Conservation (phyloP, 2,329 filamentous ascomycete species). For the Clarireedia sp. region DNA sequence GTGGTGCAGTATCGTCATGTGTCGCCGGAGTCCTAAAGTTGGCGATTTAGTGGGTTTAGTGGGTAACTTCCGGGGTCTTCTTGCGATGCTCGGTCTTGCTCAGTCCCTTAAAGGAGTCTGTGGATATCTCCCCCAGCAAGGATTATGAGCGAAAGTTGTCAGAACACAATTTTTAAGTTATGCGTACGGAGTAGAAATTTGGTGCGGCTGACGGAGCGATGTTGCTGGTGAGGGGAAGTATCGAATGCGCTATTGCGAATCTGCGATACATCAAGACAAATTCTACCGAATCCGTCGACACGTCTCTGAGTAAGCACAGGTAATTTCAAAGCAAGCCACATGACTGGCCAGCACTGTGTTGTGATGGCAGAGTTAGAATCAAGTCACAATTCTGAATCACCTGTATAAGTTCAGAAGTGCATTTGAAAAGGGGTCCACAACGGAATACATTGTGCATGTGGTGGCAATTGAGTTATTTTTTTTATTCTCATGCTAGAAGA, state of each 20-base stretch:
- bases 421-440: neutral
- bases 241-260: too few species aligned
- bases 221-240: too few species aligned
- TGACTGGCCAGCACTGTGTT: neutral
- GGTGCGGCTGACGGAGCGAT: too few species aligned
- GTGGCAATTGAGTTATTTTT: neutral
- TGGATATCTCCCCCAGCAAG: too few species aligned
- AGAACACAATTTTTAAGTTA: too few species aligned
- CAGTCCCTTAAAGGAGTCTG: too few species aligned
- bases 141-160: too few species aligned
- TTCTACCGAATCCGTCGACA: too few species aligned
- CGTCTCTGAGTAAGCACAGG: too few species aligned
- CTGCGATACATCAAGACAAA: too few species aligned
- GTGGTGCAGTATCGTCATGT: neutral
- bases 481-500: slow-evolving; percentile 7
- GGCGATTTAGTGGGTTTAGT: neutral
- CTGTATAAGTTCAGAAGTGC: neutral
- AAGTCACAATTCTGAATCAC: neutral
- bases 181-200: too few species aligned
- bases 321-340: too few species aligned
- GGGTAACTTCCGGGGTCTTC: neutral
- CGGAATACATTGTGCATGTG: neutral
- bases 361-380: neutral
- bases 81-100: neutral
- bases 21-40: neutral